These are phyloP conservation scores for Dioscorea cayenensis DNA, from an alignment of 116 monocot genomes.

Conservation along the genomic window DNA sequence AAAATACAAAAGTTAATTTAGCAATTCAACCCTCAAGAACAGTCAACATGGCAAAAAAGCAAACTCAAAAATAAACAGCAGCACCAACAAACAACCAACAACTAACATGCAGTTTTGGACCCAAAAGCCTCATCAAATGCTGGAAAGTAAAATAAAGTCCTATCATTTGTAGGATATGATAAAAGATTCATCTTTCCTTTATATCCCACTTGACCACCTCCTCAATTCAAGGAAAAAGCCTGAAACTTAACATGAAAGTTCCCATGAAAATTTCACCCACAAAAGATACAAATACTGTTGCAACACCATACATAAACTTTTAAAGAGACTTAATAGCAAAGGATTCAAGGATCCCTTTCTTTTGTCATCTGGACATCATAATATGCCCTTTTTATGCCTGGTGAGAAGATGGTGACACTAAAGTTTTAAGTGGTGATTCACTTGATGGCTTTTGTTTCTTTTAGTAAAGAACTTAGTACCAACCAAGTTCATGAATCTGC, in stretches of 20 bases:
- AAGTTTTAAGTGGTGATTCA: constrained; percentile 18
- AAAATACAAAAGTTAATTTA: no score
- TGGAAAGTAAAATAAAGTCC: neutral
- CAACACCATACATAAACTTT: neutral
- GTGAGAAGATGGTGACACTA: constrained; percentile 33
- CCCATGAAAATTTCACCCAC: neutral
- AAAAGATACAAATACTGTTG: no score
- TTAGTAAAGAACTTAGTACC: neutral
- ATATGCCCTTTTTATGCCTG: constrained; percentile 13
- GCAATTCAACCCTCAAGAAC: no score
- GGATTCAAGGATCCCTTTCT: neutral
- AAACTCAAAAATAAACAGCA: no score
- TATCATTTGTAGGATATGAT: neutral
- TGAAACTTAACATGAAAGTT: neutral
- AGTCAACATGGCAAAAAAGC: no score
- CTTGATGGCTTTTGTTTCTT: neutral
- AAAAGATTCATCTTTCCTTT: neutral
- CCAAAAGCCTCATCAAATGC: no score
- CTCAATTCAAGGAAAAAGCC: constrained; percentile 1
- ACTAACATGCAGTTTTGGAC: no score
- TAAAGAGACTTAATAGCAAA: constrained; percentile 1
- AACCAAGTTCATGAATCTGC: neutral
- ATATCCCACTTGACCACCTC: neutral
- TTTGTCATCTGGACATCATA: constrained; percentile 3
- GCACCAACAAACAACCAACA: no score